Evolutionary conservation across 1,284 basidiomycete genomes (phyloP), one percentile per base, ranked within the genome.

Genomic region (Phylloporus gajari): DNA sequence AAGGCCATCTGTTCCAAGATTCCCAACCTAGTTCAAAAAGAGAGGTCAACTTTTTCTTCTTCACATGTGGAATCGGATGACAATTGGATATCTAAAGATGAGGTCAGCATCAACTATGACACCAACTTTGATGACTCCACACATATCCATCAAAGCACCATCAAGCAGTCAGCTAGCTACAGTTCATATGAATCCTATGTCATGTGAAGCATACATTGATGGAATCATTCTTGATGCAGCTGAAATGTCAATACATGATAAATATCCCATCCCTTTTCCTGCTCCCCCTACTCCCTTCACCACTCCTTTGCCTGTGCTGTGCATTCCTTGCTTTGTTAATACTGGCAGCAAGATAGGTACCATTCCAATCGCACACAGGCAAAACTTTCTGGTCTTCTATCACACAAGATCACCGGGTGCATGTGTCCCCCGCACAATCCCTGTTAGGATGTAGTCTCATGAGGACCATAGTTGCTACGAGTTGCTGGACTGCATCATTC

Each of bases 311-410:
- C 79, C 95, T 95, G 3, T 89, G 96, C 27, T 90, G 96, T 58
- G 91, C 95, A 3, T 97, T 98, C 83, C 86, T 98, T 13, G n/a
- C n/a, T n/a, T n/a, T n/a, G 0, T 86, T 98, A 51, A 95, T 98
- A 73, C 87, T 96, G 61, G 96, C 96, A 0, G 71, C 95, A 97
- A 84, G 97, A 98, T 79, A 92, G 94, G 70, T 96, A 94, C 68
- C 98, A 97, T 79, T 96, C 94, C 23, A 97, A 98, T 81, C 90
- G 92, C 30, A 96, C 96, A 27, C 97, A 96, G 96, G 92, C 94
- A 13, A 96, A 96, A 79, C 86, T 95, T 2, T 94, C 93, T 35
- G 93, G 94, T 44, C 87, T 95, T 7, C 91, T 92, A 1, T 89
- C 93, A 15, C 86, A 92, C 56, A 93, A 95, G 83, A 93, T 95